These are phyloP conservation scores for Neoscytalidium dimidiatum DNA, from an alignment of 2,329 filamentous ascomycete genomes.

Conservation along the genomic window DNA sequence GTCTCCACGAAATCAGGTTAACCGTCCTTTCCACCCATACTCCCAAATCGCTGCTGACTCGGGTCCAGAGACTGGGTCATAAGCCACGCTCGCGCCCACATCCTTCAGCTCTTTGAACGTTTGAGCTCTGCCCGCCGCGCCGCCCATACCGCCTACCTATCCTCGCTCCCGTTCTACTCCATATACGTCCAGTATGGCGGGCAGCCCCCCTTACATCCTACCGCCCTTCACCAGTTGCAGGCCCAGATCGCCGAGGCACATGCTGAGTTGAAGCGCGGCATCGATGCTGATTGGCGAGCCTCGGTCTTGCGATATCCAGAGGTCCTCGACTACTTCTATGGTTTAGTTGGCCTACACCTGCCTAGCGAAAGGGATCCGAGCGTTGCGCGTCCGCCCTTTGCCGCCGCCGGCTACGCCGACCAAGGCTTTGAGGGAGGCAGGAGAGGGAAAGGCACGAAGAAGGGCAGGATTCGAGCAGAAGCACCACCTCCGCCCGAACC, in stretches of 20 bases:
- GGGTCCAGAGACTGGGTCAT: slow-evolving; percentile 50
- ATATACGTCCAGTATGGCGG: slow-evolving; percentile 49
- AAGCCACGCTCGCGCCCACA: slow-evolving; percentile 46
- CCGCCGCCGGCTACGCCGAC: slow-evolving; percentile 39
- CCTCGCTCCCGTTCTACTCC: slow-evolving; percentile 48
- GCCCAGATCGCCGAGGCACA: slow-evolving; percentile 65
- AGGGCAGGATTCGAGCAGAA: slow-evolving; percentile 35
- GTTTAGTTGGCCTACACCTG: slow-evolving; percentile 66
- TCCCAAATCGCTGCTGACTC: neutral
- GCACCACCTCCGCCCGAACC: slow-evolving; percentile 28
- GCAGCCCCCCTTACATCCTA: slow-evolving; percentile 45
- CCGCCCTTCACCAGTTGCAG: slow-evolving; percentile 43
- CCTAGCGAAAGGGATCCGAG: slow-evolving; percentile 55
- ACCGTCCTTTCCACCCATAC: neutral
- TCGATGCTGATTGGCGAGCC: slow-evolving; percentile 77
- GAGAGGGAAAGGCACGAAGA: slow-evolving; percentile 34
- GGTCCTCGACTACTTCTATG: slow-evolving; percentile 78
- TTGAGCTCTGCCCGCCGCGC: slow-evolving; percentile 43
- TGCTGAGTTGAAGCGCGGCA: slow-evolving; percentile 67
- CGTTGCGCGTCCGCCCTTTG: slow-evolving; percentile 42
- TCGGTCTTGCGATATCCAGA: slow-evolving; percentile 77
- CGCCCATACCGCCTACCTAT: slow-evolving; percentile 45
- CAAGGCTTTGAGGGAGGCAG: slow-evolving; percentile 31
- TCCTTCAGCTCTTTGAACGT: slow-evolving; percentile 46
- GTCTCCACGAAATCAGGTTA: slow-evolving; percentile 37